Evolutionary conservation across 2,329 filamentous ascomycete species (phyloP).

Genomic region (Coniosporium tulheliwenetii): DNA sequence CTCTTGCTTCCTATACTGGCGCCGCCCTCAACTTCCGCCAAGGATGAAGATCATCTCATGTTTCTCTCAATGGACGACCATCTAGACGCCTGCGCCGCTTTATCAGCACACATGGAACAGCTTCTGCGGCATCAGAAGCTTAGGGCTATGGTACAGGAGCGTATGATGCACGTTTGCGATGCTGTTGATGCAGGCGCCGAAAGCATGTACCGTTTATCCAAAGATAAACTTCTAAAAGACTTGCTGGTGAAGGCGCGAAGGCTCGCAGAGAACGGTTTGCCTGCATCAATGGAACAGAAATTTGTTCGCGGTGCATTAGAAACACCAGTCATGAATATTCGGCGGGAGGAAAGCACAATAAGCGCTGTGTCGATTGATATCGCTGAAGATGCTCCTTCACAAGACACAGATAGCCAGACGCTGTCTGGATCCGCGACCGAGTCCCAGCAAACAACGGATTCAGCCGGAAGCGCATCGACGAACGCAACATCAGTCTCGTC

Average conservation of each 20-base stretch:
- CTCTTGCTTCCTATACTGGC: constrained; percentile 59
- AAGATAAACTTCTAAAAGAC: constrained; percentile 50
- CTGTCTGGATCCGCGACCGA: not conserved
- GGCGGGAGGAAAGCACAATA: constrained; percentile 35
- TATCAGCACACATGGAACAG: constrained; percentile 41
- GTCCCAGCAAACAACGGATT: constrained; percentile 3
- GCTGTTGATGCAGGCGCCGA: constrained; percentile 71
- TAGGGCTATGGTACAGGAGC: constrained; percentile 37
- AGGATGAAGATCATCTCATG: constrained; percentile 39
- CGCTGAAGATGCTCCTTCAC: constrained; percentile 8
- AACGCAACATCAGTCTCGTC: constrained; percentile 13
- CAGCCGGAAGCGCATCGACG: constrained; percentile 7
- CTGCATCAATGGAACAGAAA: constrained; percentile 68
- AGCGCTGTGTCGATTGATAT: constrained; percentile 13
- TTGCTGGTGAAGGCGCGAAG: constrained; percentile 56
- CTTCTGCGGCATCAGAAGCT: constrained; percentile 32
- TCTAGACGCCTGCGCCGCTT: constrained; percentile 43
- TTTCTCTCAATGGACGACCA: constrained; percentile 60
- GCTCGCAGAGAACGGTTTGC: constrained; percentile 51
- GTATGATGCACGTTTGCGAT: constrained; percentile 63
- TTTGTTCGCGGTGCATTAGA: constrained; percentile 67
- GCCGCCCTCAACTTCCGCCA: constrained; percentile 25
- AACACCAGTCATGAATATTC: constrained; percentile 56
- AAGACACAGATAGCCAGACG: constrained; percentile 8
- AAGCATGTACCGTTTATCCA: constrained; percentile 66